Conservation (phyloP, 176 grass and related monocot genomes). For the Urochloa ruziziensis region DNA sequence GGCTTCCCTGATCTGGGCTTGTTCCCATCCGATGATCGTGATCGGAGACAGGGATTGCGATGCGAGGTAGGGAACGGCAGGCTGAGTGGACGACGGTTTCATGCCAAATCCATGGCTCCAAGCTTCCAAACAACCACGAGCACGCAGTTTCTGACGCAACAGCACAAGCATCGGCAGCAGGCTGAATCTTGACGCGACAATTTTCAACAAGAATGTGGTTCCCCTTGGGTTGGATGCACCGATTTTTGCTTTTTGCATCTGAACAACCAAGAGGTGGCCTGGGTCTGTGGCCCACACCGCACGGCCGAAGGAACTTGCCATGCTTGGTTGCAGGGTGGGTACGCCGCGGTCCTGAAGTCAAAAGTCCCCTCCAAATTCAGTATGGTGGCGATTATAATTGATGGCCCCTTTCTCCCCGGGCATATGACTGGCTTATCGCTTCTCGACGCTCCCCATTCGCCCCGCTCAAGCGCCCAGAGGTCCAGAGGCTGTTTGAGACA, state of each 20-base stretch:
- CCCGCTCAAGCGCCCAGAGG: neutral
- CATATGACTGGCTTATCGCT: slow-evolving; percentile 10
- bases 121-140: neutral
- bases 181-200: neutral
- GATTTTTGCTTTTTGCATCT: neutral
- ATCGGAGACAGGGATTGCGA: neutral
- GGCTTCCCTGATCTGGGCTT: neutral
- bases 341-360: neutral
- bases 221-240: neutral
- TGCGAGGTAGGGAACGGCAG: too few relatives aligned
- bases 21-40: neutral
- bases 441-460: neutral
- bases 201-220: neutral
- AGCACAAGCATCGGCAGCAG: neutral
- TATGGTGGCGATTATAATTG: neutral
- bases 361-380: neutral
- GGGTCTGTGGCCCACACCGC: neutral
- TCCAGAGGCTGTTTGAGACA: neutral
- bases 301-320: neutral
- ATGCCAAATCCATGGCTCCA: too few relatives aligned
- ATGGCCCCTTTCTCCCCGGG: neutral
- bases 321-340: neutral
- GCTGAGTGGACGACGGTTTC: too few relatives aligned
- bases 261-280: neutral
- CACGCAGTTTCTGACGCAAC: neutral